Evolutionary conservation across 345 rosid genomes (phyloP), one percentile per base, ranked within the genome.

Genomic region (Cardamine occulta): DNA sequence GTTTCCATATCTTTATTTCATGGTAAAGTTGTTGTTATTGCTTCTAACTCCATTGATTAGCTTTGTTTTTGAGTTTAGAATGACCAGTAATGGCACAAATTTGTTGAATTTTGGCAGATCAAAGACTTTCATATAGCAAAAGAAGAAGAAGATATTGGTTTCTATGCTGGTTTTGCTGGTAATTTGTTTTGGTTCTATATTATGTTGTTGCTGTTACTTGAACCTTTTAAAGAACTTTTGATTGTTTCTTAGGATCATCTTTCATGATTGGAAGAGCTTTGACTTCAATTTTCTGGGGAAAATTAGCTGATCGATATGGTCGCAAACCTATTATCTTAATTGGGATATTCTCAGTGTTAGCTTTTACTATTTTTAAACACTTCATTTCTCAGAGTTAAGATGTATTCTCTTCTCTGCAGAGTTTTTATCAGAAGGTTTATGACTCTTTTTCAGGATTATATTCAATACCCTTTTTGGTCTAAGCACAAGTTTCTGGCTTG

Each of bases 231-330:
- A 59, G 11, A 14, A 5, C 6, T 18, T 12, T 58, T 58, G 61
- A 12, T 35, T 35, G 40, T 2, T 55, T 45, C 55, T 74, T 71
- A 91, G 97, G 88, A 66, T 85, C 95, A 75, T 86, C 97, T 21
- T 91, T 88, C 75, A 91, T 89, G 97, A 73, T 91, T 48, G 97
- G 97, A 79, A 86, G 97, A 83, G 90, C 91, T 49, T 79, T 88
- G 81, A 91, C 97, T 59, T 91, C 91, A 35, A 62, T 91, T 39
- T 37, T 81, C 49, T 88, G 95, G 97, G 97, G 97, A 51, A 61
- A 86, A 66, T 56, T 89, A 63, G 91, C 95, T n/a, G 95, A 91
- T 82, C 86, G 86, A 59, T 86, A 83, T 77, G 97, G 95, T 49
- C 89, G 35, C 35, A 32, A 32, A 79, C 95, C 95, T 26, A 82